Conservation (phyloP, 768 basidiomycete species). For the Suillus luteus region DNA sequence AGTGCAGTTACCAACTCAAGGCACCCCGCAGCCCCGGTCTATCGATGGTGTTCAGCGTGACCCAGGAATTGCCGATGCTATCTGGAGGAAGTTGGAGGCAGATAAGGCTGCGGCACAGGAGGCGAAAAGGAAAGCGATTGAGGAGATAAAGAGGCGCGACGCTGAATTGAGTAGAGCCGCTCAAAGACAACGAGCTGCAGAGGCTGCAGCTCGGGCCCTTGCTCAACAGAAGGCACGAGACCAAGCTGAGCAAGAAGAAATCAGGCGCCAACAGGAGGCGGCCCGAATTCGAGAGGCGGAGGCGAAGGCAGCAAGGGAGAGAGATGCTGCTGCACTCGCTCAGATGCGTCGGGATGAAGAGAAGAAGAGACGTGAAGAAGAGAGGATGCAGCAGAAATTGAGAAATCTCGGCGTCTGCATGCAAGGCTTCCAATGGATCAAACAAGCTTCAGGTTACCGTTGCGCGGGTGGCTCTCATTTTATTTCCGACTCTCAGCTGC, state of each 20-base stretch:
- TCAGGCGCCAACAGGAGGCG: conserved; percentile 21
- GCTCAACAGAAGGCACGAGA: conserved; percentile 26
- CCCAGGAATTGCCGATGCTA: conserved; percentile 50
- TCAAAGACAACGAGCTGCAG: conserved; percentile 17
- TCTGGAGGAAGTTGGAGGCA: conserved; percentile 53
- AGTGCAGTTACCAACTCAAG: not conserved
- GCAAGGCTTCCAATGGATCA: conserved; percentile 48
- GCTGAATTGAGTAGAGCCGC: conserved; percentile 21
- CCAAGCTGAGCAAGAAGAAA: conserved; percentile 22
- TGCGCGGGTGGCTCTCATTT: conserved; percentile 51
- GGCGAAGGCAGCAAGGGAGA: conserved; percentile 23
- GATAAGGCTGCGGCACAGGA: conserved; percentile 32
- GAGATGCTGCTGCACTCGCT: conserved; percentile 28
- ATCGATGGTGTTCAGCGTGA: conserved; percentile 38
- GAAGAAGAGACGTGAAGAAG: conserved; percentile 28
- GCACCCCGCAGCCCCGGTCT: not conserved
- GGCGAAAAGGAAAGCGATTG: conserved; percentile 18
- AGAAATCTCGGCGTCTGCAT: conserved; percentile 52
- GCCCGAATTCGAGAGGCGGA: conserved; percentile 20
- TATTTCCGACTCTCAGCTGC: conserved; percentile 33
- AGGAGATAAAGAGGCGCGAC: conserved; percentile 21
- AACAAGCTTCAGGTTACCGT: conserved; percentile 41
- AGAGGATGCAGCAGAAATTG: conserved; percentile 41
- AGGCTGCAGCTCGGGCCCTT: conserved; percentile 17
- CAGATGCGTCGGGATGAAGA: conserved; percentile 30